These are phyloP conservation scores for Candida sakaeoensis DNA, from an alignment of 805 yeast species.

Conservation along the genomic window DNA sequence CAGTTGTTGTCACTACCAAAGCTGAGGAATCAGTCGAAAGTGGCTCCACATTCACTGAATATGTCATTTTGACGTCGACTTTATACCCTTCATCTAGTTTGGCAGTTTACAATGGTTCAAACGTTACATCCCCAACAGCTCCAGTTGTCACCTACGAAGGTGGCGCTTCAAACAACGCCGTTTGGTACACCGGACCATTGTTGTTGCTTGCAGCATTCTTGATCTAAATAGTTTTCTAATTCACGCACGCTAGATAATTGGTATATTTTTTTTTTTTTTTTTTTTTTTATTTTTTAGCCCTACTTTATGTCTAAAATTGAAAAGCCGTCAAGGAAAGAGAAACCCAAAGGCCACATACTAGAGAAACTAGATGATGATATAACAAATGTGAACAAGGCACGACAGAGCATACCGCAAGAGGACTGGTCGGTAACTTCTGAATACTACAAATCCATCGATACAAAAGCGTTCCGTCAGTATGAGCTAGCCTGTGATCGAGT, in stretches of 20 bases:
- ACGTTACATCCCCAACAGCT: not conserved
- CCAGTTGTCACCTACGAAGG: conserved; percentile 9
- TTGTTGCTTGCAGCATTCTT: conserved; percentile 6
- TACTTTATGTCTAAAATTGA: conserved; percentile 2
- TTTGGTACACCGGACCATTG: conserved; percentile 9
- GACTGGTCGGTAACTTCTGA: conserved; percentile 28
- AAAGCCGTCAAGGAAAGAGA: not conserved
- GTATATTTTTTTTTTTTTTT: not conserved
- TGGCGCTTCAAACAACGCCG: conserved; percentile 7
- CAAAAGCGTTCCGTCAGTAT: conserved; percentile 55
- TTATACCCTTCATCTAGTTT: conserved; percentile 1
- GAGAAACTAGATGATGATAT: conserved; percentile 29
- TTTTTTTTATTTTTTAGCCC: no score
- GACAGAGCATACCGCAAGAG: conserved; percentile 9
- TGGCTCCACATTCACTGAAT: conserved; percentile 2
- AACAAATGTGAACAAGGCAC: conserved; percentile 19
- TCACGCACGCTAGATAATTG: not conserved
- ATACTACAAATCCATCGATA: conserved; percentile 29
- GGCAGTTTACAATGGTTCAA: conserved; percentile 1
- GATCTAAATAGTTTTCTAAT: not conserved
- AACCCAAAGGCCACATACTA: conserved; percentile 12
- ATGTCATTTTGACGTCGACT: conserved; percentile 7
- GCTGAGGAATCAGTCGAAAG: conserved; percentile 6
- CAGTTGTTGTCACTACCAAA: conserved; percentile 4
- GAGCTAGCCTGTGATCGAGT: conserved; percentile 68